Conservation (phyloP, 495 filamentous ascomycete genomes). For the Neurospora sp. region DNA sequence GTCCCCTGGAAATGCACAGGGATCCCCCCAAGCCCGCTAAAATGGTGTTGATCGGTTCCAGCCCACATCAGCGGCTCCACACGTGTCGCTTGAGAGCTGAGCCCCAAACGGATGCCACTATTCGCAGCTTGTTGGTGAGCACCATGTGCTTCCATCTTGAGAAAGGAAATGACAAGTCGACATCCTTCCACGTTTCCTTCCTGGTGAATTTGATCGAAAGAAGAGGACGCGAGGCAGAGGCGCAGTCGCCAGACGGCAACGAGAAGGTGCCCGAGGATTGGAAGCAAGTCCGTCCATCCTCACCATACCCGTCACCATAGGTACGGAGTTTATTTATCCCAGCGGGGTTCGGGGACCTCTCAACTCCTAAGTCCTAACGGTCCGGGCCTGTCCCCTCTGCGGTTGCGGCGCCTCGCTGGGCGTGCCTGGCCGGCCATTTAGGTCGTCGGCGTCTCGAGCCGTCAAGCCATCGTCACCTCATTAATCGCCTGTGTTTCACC, state of each 20-base stretch:
- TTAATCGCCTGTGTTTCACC: neutral
- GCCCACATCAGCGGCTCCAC: neutral
- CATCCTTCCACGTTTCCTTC: neutral
- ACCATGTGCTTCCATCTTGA: neutral
- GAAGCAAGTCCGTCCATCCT: neutral
- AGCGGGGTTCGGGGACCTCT: neutral
- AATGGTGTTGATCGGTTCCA: neutral
- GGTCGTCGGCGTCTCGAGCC: neutral
- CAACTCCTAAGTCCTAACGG: neutral
- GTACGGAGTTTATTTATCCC: neutral
- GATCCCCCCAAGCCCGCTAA: neutral
- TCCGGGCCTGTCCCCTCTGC: neutral
- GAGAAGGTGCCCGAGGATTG: neutral
- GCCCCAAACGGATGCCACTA: neutral
- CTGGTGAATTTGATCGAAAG: neutral
- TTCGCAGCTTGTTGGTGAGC: neutral
- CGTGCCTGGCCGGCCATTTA: neutral
- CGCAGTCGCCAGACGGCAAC: neutral
- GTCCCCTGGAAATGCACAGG: neutral
- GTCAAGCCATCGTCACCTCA: neutral
- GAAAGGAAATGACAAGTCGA: neutral
- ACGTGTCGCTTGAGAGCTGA: neutral
- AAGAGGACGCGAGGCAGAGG: neutral
- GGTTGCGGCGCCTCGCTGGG: neutral
- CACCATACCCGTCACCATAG: neutral